Evolutionary conservation across 371 early-diverging fungal species (phyloP), one percentile per base, ranked within the genome.

Genomic region (Mucor sp.): DNA sequence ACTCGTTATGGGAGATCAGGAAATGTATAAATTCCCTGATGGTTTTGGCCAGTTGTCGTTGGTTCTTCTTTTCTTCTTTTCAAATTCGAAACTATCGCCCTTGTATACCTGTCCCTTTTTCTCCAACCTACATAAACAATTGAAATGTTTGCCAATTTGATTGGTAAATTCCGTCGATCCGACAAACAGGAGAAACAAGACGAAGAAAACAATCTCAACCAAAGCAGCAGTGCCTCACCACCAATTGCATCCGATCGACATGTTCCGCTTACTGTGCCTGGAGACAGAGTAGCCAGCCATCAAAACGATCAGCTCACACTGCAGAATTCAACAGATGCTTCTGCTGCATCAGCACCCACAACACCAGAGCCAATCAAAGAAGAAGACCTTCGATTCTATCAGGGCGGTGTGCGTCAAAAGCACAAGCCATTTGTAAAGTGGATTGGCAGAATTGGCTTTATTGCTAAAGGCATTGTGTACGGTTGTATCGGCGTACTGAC

Each of bases 401-500:
- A 74, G 62, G 74, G 74, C 9, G 74, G 74, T 30, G 74, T 74
- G 4, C 57, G 65, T 44, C 50, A 64, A 21, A 57, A 60, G 19
- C 35, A 70, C 19, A 35, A 37, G 15, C 15, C 25, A 7, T 21
- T 37, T 35, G 53, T 74, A 3, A 74, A 69, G 35, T 74, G 74
- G 74, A 43, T 79, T 28, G 79, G 79, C 11, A 60, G 74, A 57
- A 43, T 76, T 19, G 83, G 83, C 1, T 83, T 83, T 41, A 69
- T 77, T 23, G 81, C 81, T 4, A 83, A 83, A 69, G 83, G 76
- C 11, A 62, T 83, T 27, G 83, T 83, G 1, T 83, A 83, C 58
- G 83, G 81, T 3, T 75, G 79, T 56, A 83, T 83, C 55, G 81
- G 83, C 33, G 81, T 78, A 0, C 65, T 83, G 30, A 79, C 78